Evolutionary conservation across 352 stramenopile genomes (phyloP).

Genomic region (Pythium oligandrum): DNA sequence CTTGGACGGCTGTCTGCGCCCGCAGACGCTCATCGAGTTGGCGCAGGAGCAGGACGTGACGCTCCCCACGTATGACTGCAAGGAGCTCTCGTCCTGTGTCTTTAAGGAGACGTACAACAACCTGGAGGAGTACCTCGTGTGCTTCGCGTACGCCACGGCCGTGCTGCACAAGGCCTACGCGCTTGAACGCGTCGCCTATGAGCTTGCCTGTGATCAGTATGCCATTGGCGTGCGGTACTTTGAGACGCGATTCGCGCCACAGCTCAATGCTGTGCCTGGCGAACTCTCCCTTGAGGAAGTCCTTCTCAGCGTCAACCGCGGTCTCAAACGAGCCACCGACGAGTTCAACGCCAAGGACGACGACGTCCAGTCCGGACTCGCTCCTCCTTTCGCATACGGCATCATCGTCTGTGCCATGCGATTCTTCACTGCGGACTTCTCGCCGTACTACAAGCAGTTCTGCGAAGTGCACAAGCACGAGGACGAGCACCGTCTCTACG

Average conservation of each 20-base stretch:
- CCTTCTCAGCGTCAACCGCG: slow-evolving; percentile 58
- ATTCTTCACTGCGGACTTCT: slow-evolving; percentile 78
- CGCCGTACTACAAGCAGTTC: slow-evolving; percentile 82
- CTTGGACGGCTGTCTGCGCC: slow-evolving; percentile 78
- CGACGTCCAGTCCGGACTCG: slow-evolving; percentile 42
- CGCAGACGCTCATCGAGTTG: slow-evolving; percentile 80
- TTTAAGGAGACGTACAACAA: slow-evolving; percentile 82
- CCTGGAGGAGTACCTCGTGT: slow-evolving; percentile 81
- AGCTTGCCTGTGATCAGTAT: slow-evolving; percentile 81
- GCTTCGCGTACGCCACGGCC: slow-evolving; percentile 72
- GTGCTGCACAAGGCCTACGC: slow-evolving; percentile 55
- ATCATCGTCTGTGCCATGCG: slow-evolving; percentile 90
- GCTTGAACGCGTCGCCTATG: slow-evolving; percentile 83
- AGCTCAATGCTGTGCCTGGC: slow-evolving; percentile 65
- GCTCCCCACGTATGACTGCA: slow-evolving; percentile 73
- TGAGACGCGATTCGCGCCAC: slow-evolving; percentile 82
- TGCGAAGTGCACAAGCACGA: slow-evolving; percentile 76
- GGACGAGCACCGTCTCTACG: slow-evolving; percentile 69
- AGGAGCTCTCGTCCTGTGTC: slow-evolving; percentile 46
- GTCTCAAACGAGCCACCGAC: slow-evolving; percentile 52
- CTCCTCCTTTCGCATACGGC: slow-evolving; percentile 71
- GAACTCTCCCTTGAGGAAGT: slow-evolving; percentile 69
- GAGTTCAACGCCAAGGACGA: slow-evolving; percentile 57
- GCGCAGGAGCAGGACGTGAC: slow-evolving; percentile 59
- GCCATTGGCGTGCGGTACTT: slow-evolving; percentile 79